phyloP scores from a whole-genome alignment of 2,329 filamentous ascomycete genomes.

The Scedosporium boydii region DNA sequence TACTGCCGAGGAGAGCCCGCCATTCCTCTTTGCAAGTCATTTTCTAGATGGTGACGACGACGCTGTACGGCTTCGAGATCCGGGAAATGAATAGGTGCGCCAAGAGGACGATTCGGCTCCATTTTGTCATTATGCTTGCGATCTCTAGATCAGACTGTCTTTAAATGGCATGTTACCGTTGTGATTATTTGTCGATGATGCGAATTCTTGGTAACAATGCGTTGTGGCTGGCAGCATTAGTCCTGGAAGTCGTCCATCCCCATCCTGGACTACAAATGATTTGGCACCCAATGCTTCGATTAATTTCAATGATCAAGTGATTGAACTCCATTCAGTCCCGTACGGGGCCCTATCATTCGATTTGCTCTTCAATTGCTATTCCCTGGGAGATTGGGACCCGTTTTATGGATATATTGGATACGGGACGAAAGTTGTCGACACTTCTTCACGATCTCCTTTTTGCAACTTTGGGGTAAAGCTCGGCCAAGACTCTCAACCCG shows the following conservation, averaged over 20 bases:
- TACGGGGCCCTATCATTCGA: too few relatives aligned
- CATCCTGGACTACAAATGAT: too few relatives aligned
- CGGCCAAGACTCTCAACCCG: background rate
- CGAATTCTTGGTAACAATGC: too few relatives aligned
- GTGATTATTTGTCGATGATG: too few relatives aligned
- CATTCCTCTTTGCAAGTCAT: background rate
- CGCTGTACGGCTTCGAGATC: background rate
- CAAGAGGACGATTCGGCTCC: background rate
- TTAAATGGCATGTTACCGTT: background rate
- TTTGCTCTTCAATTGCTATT: too few relatives aligned
- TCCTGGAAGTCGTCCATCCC: too few relatives aligned
- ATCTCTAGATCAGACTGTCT: background rate
- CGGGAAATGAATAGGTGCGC: background rate
- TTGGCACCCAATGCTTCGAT: too few relatives aligned
- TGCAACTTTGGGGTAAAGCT: background rate
- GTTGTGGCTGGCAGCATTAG: too few relatives aligned
- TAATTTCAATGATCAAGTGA: too few relatives aligned
- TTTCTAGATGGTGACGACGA: background rate
- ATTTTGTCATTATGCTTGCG: background rate
- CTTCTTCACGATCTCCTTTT: background rate
- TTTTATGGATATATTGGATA: background rate
- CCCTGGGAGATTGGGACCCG: too few relatives aligned
- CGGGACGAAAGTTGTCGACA: background rate
- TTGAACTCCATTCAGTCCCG: too few relatives aligned
- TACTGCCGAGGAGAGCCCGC: background rate